Conservation (phyloP, 169 alveolate genomes). For the Theileria orientalis region DNA sequence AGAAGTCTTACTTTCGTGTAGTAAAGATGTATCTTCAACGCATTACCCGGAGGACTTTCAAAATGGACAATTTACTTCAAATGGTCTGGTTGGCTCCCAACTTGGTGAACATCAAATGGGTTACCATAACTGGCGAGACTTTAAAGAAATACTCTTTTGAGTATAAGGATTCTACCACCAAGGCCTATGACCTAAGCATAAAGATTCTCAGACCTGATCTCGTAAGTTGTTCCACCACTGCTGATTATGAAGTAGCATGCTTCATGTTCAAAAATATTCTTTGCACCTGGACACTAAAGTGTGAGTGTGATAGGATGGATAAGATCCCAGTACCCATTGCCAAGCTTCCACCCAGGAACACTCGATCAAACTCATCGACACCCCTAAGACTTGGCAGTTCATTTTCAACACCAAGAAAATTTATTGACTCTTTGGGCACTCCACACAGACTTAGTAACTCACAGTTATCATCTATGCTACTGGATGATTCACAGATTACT, state of each 20-base stretch:
- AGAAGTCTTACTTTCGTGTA: slow-evolving; percentile 50
- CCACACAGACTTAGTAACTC: neutral
- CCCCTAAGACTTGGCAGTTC: slow-evolving; percentile 4
- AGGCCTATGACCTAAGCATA: slow-evolving; percentile 29
- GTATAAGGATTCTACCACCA: slow-evolving; percentile 38
- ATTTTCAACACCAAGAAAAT: slow-evolving; percentile 1
- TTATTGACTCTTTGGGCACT: too few relatives aligned
- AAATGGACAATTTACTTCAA: slow-evolving; percentile 44
- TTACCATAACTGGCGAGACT: slow-evolving; percentile 16
- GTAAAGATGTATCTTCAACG: slow-evolving; percentile 55
- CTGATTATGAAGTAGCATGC: slow-evolving; percentile 45
- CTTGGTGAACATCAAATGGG: slow-evolving; percentile 43
- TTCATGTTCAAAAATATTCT: slow-evolving; percentile 32
- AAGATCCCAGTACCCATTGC: slow-evolving; percentile 9
- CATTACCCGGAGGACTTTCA: slow-evolving; percentile 45
- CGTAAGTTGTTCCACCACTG: slow-evolving; percentile 21
- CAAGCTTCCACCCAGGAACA: neutral
- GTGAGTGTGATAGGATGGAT: slow-evolving; percentile 10
- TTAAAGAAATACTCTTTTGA: slow-evolving; percentile 30
- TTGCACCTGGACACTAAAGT: slow-evolving; percentile 47
- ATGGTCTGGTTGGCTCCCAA: slow-evolving; percentile 63
- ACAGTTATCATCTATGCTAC: too few relatives aligned
- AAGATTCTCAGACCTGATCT: slow-evolving; percentile 38
- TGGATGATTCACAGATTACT: neutral
- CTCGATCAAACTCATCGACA: slow-evolving; percentile 1